Evolutionary conservation across 2,329 filamentous ascomycete genomes (phyloP), one percentile per base, ranked within the genome.

Genomic region (Claviceps maximensis): DNA sequence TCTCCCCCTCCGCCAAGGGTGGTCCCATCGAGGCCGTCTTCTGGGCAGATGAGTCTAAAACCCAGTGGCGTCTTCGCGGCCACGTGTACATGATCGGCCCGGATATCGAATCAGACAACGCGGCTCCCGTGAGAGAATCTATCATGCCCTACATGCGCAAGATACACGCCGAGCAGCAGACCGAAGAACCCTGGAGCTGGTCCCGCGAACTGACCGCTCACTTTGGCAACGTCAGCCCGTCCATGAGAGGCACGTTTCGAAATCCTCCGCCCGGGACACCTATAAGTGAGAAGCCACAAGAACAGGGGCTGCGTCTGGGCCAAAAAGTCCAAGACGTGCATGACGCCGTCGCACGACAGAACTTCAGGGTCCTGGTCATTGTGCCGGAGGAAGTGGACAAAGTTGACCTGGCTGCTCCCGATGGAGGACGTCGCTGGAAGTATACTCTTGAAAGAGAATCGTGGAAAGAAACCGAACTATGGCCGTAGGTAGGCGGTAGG

Each of bases 51-150:
- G 78, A 84, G 45, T 73, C 75, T 5, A 78, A 74, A 66, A 85
- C 81, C 17, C 91, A 97, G 72, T 97, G 91, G 91, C 80, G 91
- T 55, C 67, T 97, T 36, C 81, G 83, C 48, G 91, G 91, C 1
- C 74, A 72, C 54, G 87, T 85, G 19, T 93, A 83, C 71, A 71
- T 95, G 4, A 73, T 97, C 33, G 87, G 81, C 0, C 74, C 77
- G 49, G 86, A 89, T 60, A 78, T 84, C 54, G 76, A 84, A 70
- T 59, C 62, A 9, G 61, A 61, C 6, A 60, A 59, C 9, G 62
- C 58, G 12, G 56, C 58, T 53, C 77, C 77, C 12, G 78, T 84
- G 47, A 80, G 82, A 67, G 76, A 74, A 50, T 75, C 79, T 60
- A 64, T 93, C 21, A 71, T 71, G 51, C 69, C 70, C 55, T 70